A percentile compares a stretch with the other conserved stretches of the same genome.
phyloP scores from a whole-genome alignment of 371 early-diverging fungal genomes.

The Mortierella sp. region DNA sequence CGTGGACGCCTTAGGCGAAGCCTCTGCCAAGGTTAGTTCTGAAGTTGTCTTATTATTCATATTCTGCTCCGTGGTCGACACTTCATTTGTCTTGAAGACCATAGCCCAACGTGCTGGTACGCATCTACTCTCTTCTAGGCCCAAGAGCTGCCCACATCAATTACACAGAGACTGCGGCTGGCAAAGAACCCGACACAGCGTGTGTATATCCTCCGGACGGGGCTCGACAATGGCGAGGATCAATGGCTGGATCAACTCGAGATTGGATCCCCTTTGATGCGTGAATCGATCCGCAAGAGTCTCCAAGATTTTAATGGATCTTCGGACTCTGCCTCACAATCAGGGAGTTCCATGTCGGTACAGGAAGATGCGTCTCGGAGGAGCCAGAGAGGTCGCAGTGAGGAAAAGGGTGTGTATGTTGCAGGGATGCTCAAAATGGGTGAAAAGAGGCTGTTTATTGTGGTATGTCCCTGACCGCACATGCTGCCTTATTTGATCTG shows the following conservation, averaged over 20 bases:
- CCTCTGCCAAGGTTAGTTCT: conserved; percentile 44
- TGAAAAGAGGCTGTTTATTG: conserved; percentile 50
- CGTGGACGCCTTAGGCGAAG: conserved; percentile 51
- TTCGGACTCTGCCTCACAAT: background rate
- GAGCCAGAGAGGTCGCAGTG: conserved; percentile 15
- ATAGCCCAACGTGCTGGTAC: too few species aligned
- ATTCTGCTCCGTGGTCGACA: background rate
- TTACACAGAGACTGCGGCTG: conserved; percentile 38
- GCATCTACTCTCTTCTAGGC: conserved; percentile 34
- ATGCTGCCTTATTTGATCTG: too few species aligned
- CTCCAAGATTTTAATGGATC: conserved; percentile 11
- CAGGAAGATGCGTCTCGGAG: conserved; percentile 17
- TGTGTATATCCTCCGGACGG: conserved; percentile 46
- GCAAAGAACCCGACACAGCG: conserved; percentile 53
- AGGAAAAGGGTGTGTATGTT: conserved; percentile 49
- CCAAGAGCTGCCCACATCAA: conserved; percentile 48
- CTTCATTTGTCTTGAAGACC: too few species aligned
- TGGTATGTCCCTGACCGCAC: conserved; percentile 25
- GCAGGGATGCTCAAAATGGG: conserved; percentile 56
- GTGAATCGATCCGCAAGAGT: conserved; percentile 29
- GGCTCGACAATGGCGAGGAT: conserved; percentile 42
- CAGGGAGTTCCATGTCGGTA: background rate
- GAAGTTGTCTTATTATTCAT: background rate
- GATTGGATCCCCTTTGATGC: conserved; percentile 40
- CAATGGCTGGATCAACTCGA: conserved; percentile 43